These are phyloP conservation scores for Acacia concinna DNA, from an alignment of 331 rosid species.

Conservation along the genomic window DNA sequence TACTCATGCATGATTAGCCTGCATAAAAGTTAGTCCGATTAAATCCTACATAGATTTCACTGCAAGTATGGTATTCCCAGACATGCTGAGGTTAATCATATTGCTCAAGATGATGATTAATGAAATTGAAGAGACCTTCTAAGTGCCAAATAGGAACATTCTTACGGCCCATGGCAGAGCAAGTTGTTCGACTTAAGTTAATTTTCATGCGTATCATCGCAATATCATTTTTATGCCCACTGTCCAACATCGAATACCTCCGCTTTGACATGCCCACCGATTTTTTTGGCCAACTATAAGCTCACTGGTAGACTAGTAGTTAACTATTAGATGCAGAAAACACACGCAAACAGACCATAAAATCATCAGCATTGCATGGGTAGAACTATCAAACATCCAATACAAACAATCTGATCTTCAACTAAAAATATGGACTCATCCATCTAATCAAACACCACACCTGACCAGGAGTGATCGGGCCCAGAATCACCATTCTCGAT, in stretches of 20 bases:
- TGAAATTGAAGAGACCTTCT: background rate
- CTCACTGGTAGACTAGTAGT: background rate
- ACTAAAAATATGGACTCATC: background rate
- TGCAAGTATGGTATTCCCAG: constrained; percentile 3
- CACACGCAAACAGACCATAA: constrained; percentile 24
- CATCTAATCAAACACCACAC: constrained; percentile 37
- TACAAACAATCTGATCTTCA: background rate
- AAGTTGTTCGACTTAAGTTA: constrained; percentile 10
- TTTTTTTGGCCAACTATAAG: background rate
- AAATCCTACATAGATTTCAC: background rate
- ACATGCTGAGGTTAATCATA: background rate
- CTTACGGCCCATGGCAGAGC: constrained; percentile 1
- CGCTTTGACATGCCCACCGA: background rate
- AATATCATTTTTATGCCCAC: background rate
- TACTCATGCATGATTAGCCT: constrained; percentile 5
- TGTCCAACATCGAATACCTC: background rate
- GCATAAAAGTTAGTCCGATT: background rate
- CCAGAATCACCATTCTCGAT: constrained; percentile 65
- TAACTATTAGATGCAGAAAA: constrained; percentile 17
- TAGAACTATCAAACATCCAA: constrained; percentile 10
- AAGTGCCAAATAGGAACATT: background rate
- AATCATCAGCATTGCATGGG: background rate
- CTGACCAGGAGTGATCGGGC: constrained; percentile 80
- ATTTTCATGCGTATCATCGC: too few relatives aligned
- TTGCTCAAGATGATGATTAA: background rate